phyloP scores from a whole-genome alignment of 148 eudicot species.

The Diospyros lotus region DNA sequence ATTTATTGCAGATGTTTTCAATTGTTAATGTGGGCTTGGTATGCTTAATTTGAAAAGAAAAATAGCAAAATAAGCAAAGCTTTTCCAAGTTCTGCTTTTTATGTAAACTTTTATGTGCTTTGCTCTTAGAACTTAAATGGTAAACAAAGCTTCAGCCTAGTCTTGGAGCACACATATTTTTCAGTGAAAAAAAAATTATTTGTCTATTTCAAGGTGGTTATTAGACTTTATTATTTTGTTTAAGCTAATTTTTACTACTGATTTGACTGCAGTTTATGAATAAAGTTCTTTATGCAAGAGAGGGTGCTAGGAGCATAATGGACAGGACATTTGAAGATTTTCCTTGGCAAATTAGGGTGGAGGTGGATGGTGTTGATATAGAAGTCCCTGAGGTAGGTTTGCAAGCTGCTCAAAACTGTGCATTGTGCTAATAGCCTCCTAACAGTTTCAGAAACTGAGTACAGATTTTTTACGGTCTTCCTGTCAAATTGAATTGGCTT shows the following conservation, averaged over 20 bases:
- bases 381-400: constrained; percentile 90
- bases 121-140: neutral
- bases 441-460: neutral
- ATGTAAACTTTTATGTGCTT: neutral
- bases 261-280: constrained; percentile 84
- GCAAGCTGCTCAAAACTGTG: constrained; percentile 1
- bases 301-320: constrained; percentile 94
- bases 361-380: constrained; percentile 88
- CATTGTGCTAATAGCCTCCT: neutral
- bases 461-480: no score
- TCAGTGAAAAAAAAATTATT: no score
- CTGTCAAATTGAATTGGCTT: neutral
- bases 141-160: no score
- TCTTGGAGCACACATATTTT: no score
- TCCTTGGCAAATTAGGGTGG: constrained; percentile 90
- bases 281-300: constrained; percentile 97
- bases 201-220: no score
- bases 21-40: neutral
- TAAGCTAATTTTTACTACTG: neutral
- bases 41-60: neutral
- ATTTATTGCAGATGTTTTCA: no score
- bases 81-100: neutral
- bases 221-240: no score
- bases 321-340: constrained; percentile 92
- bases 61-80: neutral